Evolutionary conservation across 345 rosid species (phyloP), one percentile per base, ranked within the genome.

Genomic region (Eucalyptus polyanthemos): DNA sequence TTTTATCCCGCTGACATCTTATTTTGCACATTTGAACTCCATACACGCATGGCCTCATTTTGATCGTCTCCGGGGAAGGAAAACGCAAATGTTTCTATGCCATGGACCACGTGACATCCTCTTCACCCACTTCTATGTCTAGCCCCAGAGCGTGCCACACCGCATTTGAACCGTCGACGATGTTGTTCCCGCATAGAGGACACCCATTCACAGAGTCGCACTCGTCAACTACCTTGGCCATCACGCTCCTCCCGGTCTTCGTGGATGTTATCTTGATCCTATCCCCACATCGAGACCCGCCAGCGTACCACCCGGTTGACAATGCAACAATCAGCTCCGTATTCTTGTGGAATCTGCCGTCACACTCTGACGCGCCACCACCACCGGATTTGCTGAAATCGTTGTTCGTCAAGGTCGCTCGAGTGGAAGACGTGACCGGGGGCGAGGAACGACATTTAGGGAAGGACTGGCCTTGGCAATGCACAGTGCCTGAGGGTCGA

Each of bases 211-310:
- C 14, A 0, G 95, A 92, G 88, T 93, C 93, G 56, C 95, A 94
- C 86, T 94, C 93, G 21, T 93, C 95, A 9, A 93, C 95, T 86
- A 92, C 94, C 92, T 89, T 92, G 4, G 94, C 92, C 37, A 17
- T 21, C 87, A 86, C 89, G 16, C 76, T 92, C 14, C 53, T 58
- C 22, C 95, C 92, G 19, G 92, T 92, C 11, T 29, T 65, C 14
- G 90, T 91, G 21, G 90, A 89, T 2, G 45, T 89, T 6, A 93
- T 95, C 53, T 40, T 72, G 44, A 94, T 88, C 93, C 67, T 91
- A 90, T 88, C 62, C n/a, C 88, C 91, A 27, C 93, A 94, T 60
- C 90, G 92, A 6, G 92, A 91, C 14, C 95, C 91, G 4, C 90
- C 90, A 1, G 37, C 54, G 7, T 87, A 94, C 94, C 95, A 92